Evolutionary conservation across 2,329 filamentous ascomycete species (phyloP).

Genomic region (Paecilomyces variotii): DNA sequence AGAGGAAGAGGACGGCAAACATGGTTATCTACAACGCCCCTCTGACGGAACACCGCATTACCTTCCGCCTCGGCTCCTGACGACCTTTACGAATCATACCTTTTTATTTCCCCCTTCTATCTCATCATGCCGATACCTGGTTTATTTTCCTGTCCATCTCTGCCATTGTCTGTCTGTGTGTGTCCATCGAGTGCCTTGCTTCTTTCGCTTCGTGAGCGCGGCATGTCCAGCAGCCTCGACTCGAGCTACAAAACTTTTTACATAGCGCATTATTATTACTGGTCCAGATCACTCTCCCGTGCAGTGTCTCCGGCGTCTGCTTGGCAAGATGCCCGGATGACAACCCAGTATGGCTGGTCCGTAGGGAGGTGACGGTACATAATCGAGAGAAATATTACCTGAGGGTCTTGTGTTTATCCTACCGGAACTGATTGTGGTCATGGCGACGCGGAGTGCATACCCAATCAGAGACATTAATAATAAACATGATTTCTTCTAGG

Average conservation of each 20-base stretch:
- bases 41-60: not conserved
- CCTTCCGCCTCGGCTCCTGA: slow-evolving; percentile 1
- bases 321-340: not conserved
- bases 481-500: not conserved
- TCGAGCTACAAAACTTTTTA: not conserved
- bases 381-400: not conserved
- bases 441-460: not conserved
- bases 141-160: not conserved
- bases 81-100: slow-evolving; percentile 1
- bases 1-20: not conserved
- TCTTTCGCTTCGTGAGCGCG: not conserved
- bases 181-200: not conserved
- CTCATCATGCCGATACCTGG: not conserved
- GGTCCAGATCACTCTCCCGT: not conserved
- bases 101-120: not conserved
- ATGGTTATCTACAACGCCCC: not conserved
- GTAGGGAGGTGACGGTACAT: not conserved
- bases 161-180: not conserved
- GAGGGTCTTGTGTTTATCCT: not conserved
- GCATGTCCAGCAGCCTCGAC: not conserved
- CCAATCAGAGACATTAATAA: not conserved
- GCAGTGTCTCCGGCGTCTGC: not conserved
- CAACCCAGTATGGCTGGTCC: not conserved
- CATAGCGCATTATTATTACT: not conserved
- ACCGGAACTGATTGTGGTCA: not conserved